These are phyloP conservation scores for Mallotus japonicus DNA, from an alignment of 441 rosid species.

Conservation along the genomic window DNA sequence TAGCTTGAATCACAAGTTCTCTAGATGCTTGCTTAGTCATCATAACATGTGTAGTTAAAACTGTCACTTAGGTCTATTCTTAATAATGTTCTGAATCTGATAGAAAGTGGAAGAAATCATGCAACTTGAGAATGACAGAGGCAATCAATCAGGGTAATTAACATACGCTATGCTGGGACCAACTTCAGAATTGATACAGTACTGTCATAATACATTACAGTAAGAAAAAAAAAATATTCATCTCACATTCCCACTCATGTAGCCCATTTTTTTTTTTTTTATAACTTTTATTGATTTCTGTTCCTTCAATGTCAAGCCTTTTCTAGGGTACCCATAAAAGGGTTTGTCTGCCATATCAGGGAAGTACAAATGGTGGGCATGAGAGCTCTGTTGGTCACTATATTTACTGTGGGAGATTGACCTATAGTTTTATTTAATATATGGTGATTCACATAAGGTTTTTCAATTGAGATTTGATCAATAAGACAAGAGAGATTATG, in stretches of 20 bases:
- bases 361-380: too few relatives aligned
- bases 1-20: background rate
- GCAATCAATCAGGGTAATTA: background rate
- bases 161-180: background rate
- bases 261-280: too few relatives aligned
- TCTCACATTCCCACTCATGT: background rate
- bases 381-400: too few relatives aligned
- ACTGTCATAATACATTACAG: background rate
- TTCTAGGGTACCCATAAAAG: background rate
- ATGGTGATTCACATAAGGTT: background rate
- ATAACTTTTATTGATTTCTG: background rate
- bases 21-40: background rate
- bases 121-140: background rate
- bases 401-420: background rate
- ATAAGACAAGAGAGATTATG: background rate
- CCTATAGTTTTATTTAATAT: background rate
- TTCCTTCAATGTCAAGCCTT: background rate
- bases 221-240: background rate
- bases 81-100: background rate
- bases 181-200: background rate
- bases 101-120: background rate
- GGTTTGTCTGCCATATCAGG: background rate
- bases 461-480: background rate
- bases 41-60: background rate
- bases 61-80: background rate